Base-by-base conservation (phyloP, 1,284 basidiomycete genomes). In the Boletellus deceptivus region DNA sequence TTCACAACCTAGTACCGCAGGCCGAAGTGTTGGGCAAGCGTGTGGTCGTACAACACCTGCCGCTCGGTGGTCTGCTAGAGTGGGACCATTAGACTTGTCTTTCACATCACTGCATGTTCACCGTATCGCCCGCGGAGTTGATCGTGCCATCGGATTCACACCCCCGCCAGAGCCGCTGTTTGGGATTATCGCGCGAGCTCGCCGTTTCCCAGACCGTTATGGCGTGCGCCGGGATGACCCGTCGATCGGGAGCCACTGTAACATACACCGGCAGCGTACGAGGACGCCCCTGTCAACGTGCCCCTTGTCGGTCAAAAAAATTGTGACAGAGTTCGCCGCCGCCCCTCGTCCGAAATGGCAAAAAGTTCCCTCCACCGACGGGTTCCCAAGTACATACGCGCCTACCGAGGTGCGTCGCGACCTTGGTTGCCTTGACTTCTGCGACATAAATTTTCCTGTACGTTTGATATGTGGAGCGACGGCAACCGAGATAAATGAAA, bases 21-120 rank as follows among this genome's bases (percentile, higher is more conserved):
- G 93, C 86, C 14, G 96, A 99, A 70, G 94, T 98, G n/a, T 73
- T 98, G 27, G 84, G 86, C 10, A 98, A 98, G 70, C 80, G 89
- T n/a, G 95, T 97, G 13, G 96, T 98, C 4, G 93, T 98, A 13
- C 96, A 99, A 70, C 95, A 98, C 63, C 78, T 98, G 40, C 88
- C 87, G 29, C 79, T 98, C 24, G 95, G 94, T 20, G 91, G 90
- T 5, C 63, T 90, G 14, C 68, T 91, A 48, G 79, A 82, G 60
- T 91, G 88, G 87, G 74, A 79, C 38, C 44, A 40, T 25, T 67
- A 61, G 47, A 35, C 17, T 17, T 18, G 13, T n/a, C 40, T 29
- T 33, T 41, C 29, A 36, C 25, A 41, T 50, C 27, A 48, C 48
- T 35, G 16, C 39, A 31, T 39, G 42, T 38, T 25, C 6, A 25